phyloP scores from a whole-genome alignment of 169 alveolate species.

The Babesia caballi region DNA sequence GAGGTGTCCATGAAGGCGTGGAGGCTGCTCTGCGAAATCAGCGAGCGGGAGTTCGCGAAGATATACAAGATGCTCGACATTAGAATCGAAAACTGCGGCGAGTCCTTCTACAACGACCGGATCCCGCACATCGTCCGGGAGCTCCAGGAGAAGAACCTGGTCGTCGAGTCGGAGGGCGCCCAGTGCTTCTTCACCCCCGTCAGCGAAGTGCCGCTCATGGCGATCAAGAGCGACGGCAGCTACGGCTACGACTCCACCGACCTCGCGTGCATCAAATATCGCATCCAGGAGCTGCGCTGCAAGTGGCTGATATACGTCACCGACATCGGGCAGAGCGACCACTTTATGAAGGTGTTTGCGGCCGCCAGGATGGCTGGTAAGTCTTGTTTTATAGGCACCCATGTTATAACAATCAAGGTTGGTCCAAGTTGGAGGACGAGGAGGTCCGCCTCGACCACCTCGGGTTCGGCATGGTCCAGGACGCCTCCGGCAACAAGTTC shows the following conservation, averaged over 20 bases:
- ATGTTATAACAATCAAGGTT: constrained; percentile 34
- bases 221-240: constrained; percentile 97
- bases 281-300: constrained; percentile 69
- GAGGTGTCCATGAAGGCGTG: constrained; percentile 81
- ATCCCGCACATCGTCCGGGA: constrained; percentile 81
- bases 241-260: constrained; percentile 98
- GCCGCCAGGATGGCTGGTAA: constrained; percentile 89
- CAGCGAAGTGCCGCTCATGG: constrained; percentile 89
- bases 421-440: constrained; percentile 77
- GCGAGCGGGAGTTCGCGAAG: constrained; percentile 79
- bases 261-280: constrained; percentile 90
- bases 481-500: constrained; percentile 92
- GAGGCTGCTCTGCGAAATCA: constrained; percentile 84
- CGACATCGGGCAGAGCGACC: constrained; percentile 93
- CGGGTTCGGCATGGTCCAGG: constrained; percentile 96
- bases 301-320: constrained; percentile 94
- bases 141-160: constrained; percentile 77
- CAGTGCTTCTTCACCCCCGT: constrained; percentile 85
- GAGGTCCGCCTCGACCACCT: constrained; percentile 87
- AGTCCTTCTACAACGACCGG: constrained; percentile 90
- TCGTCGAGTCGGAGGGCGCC: constrained; percentile 91
- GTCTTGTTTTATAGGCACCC: not conserved
- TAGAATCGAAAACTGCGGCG: constrained; percentile 88
- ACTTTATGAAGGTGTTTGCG: constrained; percentile 90
- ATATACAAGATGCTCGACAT: constrained; percentile 83